These are phyloP conservation scores for Cicer arietinum DNA, from an alignment of 306 rosid genomes.

Conservation along the genomic window DNA sequence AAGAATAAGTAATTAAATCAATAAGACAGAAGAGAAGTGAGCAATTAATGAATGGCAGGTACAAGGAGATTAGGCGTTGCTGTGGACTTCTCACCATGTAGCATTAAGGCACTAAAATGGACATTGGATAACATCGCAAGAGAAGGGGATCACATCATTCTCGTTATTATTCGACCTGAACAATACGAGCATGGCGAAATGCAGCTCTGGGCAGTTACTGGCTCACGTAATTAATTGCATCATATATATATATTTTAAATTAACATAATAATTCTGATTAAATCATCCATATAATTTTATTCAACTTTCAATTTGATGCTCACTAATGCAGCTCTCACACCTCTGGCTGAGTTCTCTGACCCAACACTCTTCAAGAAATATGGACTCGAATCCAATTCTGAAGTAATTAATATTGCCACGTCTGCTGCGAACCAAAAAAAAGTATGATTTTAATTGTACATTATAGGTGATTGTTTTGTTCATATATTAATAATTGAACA, in stretches of 20 bases:
- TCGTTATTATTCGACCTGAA: conserved; percentile 57
- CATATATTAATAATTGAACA: not conserved
- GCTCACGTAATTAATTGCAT: conserved; percentile 65
- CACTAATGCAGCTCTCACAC: conserved; percentile 70
- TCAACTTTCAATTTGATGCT: not conserved
- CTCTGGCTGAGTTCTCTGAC: conserved; percentile 64
- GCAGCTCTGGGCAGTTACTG: conserved; percentile 83
- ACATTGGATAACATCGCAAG: conserved; percentile 69
- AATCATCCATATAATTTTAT: no score
- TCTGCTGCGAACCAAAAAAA: conserved; percentile 58
- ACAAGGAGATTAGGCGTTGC: conserved; percentile 81
- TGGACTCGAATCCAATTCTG: conserved; percentile 57
- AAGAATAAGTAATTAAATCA: not conserved
- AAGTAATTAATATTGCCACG: conserved; percentile 58
- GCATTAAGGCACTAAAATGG: conserved; percentile 77
- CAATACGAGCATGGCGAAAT: conserved; percentile 74
- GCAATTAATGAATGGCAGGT: conserved; percentile 33
- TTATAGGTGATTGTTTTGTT: not conserved
- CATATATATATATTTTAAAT: no score
- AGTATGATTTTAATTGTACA: conserved; percentile 40
- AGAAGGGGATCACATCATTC: conserved; percentile 76
- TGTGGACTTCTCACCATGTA: conserved; percentile 84
- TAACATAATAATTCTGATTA: no score
- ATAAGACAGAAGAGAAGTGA: not conserved
- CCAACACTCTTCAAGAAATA: conserved; percentile 63